Evolutionary conservation across 805 yeast genomes (phyloP).

Genomic region (Yamadazyma sp.): DNA sequence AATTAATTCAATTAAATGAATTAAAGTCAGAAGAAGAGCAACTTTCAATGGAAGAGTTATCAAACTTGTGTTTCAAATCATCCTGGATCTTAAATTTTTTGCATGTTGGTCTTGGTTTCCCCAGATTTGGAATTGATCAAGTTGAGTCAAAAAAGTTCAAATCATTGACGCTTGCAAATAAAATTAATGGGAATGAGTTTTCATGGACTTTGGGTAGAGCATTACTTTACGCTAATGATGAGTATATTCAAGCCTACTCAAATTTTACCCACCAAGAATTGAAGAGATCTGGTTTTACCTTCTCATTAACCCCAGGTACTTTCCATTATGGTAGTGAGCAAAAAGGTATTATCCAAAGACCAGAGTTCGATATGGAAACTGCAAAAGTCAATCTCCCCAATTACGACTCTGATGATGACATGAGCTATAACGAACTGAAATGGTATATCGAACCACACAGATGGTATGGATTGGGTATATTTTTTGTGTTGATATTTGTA

Average conservation of each 20-base stretch:
- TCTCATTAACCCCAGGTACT: constrained; percentile 45
- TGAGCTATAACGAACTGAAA: constrained; percentile 29
- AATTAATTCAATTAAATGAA: constrained; percentile 32
- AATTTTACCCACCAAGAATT: constrained; percentile 19
- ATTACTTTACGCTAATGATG: constrained; percentile 57
- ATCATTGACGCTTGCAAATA: constrained; percentile 43
- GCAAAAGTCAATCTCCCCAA: constrained; percentile 23
- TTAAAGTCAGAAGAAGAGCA: constrained; percentile 22
- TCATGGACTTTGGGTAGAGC: constrained; percentile 64
- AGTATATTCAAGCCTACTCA: constrained; percentile 42
- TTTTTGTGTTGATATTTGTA: constrained; percentile 21
- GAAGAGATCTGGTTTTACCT: constrained; percentile 45
- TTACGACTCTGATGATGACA: constrained; percentile 28
- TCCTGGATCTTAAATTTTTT: constrained; percentile 56
- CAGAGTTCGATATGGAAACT: constrained; percentile 22
- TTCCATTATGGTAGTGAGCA: constrained; percentile 56
- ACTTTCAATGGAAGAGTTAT: constrained; percentile 41
- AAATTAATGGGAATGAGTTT: constrained; percentile 40
- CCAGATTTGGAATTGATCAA: constrained; percentile 46
- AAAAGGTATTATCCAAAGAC: constrained; percentile 39
- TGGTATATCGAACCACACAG: constrained; percentile 45
- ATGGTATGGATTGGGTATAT: constrained; percentile 35
- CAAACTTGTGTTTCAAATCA: constrained; percentile 59
- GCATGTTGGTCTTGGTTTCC: constrained; percentile 61
- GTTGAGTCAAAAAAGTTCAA: constrained; percentile 21